These are phyloP conservation scores for Penicillium pancosmium DNA, from an alignment of 495 filamentous ascomycete genomes.

Conservation along the genomic window DNA sequence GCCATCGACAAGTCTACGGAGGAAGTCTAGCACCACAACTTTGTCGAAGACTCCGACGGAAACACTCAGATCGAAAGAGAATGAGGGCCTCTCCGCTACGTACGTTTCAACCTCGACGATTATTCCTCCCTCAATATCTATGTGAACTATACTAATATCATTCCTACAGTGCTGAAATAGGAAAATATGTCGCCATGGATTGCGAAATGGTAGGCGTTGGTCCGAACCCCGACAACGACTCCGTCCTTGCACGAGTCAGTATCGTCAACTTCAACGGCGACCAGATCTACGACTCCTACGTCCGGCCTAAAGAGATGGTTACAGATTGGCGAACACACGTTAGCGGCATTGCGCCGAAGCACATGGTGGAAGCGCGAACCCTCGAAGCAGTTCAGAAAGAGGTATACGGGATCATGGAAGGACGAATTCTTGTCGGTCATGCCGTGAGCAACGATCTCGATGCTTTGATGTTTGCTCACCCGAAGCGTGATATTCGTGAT, in stretches of 20 bases:
- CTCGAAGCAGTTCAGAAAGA: slow-evolving; percentile 76
- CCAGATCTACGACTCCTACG: slow-evolving; percentile 89
- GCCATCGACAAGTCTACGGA: slow-evolving; percentile 21
- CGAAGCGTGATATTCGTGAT: slow-evolving; percentile 76
- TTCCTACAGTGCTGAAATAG: slow-evolving; percentile 53
- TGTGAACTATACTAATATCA: slow-evolving; percentile 13
- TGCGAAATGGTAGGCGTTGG: slow-evolving; percentile 98
- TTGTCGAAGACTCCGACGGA: slow-evolving; percentile 20
- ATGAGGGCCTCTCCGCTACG: slow-evolving; percentile 54
- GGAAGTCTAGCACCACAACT: slow-evolving; percentile 28
- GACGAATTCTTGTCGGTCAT: slow-evolving; percentile 81
- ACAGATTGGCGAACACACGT: slow-evolving; percentile 89
- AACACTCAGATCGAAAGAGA: slow-evolving; percentile 39
- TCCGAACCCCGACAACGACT: slow-evolving; percentile 63
- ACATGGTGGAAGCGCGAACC: slow-evolving; percentile 66
- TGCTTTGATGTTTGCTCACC: slow-evolving; percentile 74
- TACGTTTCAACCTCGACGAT: slow-evolving; percentile 12
- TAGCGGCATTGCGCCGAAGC: slow-evolving; percentile 72
- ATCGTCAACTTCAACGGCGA: slow-evolving; percentile 90
- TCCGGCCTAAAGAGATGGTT: slow-evolving; percentile 72
- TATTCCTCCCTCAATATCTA: not conserved
- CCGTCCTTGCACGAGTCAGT: slow-evolving; percentile 78
- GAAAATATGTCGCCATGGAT: slow-evolving; percentile 90
- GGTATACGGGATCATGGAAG: slow-evolving; percentile 71
- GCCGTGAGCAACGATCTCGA: slow-evolving; percentile 85